Conservation (phyloP, 108 stramenopile species). For the Pseudonitzschia delicatissima region DNA sequence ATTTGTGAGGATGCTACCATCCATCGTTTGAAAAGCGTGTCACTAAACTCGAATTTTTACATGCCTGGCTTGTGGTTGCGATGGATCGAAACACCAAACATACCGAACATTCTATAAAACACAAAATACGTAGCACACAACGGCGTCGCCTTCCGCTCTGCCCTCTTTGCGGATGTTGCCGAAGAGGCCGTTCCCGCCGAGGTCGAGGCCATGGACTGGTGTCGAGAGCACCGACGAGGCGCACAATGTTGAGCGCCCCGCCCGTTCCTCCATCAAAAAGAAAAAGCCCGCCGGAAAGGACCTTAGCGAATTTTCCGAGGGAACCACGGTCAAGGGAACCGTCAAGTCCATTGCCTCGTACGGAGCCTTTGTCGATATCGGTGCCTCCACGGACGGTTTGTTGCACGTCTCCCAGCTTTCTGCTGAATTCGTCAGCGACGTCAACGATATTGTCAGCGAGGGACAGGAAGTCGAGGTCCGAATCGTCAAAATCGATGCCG, state of each 20-base stretch:
- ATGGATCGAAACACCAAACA: too few species aligned
- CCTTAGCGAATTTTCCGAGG: constrained; percentile 76
- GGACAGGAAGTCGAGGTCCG: constrained; percentile 88
- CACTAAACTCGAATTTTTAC: too few species aligned
- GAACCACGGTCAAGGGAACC: constrained; percentile 73
- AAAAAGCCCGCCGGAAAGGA: constrained; percentile 60
- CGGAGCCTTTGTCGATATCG: constrained; percentile 95
- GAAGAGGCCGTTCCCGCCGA: constrained; percentile 60
- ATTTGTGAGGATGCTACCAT: too few species aligned
- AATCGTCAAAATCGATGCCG: constrained; percentile 80
- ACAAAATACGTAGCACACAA: too few species aligned
- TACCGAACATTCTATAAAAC: too few species aligned
- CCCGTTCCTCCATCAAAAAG: constrained; percentile 68
- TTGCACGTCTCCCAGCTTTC: constrained; percentile 93
- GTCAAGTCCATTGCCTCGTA: constrained; percentile 86
- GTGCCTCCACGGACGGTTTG: constrained; percentile 87
- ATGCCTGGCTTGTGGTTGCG: too few species aligned
- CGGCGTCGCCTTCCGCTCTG: not conserved
- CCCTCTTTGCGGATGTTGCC: constrained; percentile 19
- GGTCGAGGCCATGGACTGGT: constrained; percentile 80
- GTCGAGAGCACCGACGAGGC: constrained; percentile 70
- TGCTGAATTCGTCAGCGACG: constrained; percentile 79
- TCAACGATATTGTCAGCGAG: constrained; percentile 75
- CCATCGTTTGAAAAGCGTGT: too few species aligned
- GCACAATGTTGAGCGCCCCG: constrained; percentile 83